Percentiles rank a stretch among this genome's conserved stretches.
phyloP scores from a whole-genome alignment of 768 basidiomycete species.

The Holtermanniella nyarrowii region DNA sequence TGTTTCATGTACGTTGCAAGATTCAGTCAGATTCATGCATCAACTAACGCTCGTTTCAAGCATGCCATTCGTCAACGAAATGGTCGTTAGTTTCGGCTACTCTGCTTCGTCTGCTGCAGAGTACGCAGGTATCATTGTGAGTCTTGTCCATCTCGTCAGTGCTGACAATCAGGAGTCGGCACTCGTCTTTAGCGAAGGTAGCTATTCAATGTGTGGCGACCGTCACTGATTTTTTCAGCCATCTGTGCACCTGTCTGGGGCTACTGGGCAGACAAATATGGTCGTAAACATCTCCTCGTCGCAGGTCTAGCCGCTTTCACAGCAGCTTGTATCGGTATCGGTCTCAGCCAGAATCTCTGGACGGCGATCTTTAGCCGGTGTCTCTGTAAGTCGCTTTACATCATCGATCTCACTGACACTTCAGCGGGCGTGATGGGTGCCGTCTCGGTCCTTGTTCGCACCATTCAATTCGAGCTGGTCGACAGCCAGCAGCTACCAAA shows the following conservation, averaged over 20 bases:
- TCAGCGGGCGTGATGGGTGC: constrained; percentile 4
- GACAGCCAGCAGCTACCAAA: neutral
- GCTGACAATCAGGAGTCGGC: neutral
- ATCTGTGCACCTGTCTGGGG: constrained; percentile 2
- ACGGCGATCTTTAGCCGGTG: neutral
- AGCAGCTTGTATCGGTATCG: neutral
- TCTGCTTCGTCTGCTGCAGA: neutral
- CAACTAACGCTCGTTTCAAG: constrained; percentile 1
- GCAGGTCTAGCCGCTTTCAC: constrained; percentile 2
- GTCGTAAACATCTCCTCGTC: constrained; percentile 1
- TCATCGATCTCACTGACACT: neutral
- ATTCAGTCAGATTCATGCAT: neutral
- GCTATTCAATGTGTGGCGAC: neutral
- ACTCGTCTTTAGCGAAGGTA: constrained; percentile 1
- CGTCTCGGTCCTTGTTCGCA: constrained; percentile 1
- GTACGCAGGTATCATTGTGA: constrained; percentile 1
- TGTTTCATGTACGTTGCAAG: constrained; percentile 1
- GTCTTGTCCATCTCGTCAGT: neutral
- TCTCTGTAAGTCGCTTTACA: neutral
- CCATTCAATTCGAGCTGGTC: constrained; percentile 1
- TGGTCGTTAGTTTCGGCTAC: constrained; percentile 1
- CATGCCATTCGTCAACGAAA: constrained; percentile 8
- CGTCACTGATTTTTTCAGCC: neutral
- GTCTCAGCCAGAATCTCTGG: neutral
- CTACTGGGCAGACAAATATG: neutral